A percentile compares a stretch with the other conserved stretches of the same genome.
Evolutionary conservation across 768 basidiomycete genomes (phyloP).

Genomic region (Nidula microcarpa): DNA sequence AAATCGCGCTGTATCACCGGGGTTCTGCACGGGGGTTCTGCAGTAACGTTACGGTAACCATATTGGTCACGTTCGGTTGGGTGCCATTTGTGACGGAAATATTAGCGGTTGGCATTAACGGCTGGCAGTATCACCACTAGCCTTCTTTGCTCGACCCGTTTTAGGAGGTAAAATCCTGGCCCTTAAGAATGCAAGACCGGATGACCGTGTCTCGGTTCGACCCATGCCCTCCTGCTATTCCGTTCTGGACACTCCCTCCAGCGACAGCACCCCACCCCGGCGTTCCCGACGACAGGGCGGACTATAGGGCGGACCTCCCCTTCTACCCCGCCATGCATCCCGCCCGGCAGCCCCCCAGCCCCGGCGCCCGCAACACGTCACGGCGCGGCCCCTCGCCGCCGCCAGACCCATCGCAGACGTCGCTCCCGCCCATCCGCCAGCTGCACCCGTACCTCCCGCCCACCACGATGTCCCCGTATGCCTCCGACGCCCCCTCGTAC

Average conservation of each 20-base stretch:
- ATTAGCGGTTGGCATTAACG: no score
- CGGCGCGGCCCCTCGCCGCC: slow-evolving; percentile 12
- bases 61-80: slow-evolving; percentile 19
- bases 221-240: no score
- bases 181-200: no score
- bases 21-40: slow-evolving; percentile 15
- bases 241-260: no score
- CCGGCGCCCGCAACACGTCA: slow-evolving; percentile 14
- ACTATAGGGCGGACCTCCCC: no score
- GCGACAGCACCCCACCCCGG: no score
- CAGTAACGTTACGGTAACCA: slow-evolving; percentile 22
- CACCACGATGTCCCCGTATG: slow-evolving; percentile 15
- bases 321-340: neutral
- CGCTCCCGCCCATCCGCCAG: slow-evolving; percentile 66
- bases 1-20: slow-evolving; percentile 26
- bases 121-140: no score
- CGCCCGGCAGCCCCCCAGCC: slow-evolving; percentile 12
- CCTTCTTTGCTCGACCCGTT: no score
- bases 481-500: slow-evolving; percentile 34
- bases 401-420: slow-evolving; percentile 28
- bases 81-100: no score
- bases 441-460: slow-evolving; percentile 63
- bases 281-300: no score
- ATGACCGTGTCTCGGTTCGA: no score
- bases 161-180: no score